These are phyloP conservation scores for Leavenworthia alabamica DNA, from an alignment of 345 rosid species.

Conservation along the genomic window DNA sequence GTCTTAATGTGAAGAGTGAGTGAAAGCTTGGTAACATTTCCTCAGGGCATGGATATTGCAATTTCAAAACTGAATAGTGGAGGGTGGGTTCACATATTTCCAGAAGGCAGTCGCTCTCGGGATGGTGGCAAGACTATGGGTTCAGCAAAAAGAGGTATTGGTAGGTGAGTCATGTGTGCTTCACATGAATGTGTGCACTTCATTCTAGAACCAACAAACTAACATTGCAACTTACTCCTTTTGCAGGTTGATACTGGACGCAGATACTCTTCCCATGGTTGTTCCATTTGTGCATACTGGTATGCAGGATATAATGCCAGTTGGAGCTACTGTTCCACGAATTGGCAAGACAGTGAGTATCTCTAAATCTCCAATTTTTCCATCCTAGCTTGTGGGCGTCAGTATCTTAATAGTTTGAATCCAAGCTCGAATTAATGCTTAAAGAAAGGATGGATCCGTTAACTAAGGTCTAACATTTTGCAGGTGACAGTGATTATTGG, in stretches of 20 bases:
- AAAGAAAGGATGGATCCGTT: background rate
- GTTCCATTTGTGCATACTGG: conserved; percentile 93
- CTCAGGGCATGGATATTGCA: conserved; percentile 96
- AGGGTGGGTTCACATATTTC: conserved; percentile 98
- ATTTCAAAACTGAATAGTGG: conserved; percentile 78
- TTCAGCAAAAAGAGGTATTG: conserved; percentile 85
- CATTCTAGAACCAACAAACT: too few species aligned
- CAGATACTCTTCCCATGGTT: conserved; percentile 74
- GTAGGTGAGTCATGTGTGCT: conserved; percentile 49
- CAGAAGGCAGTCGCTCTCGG: conserved; percentile 91
- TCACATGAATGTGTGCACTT: background rate
- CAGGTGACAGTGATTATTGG: conserved; percentile 90
- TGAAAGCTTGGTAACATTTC: background rate
- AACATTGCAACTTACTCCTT: background rate
- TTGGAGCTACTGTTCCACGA: conserved; percentile 82
- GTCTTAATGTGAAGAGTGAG: too few species aligned
- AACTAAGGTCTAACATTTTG: background rate
- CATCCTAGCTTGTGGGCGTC: background rate
- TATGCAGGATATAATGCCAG: conserved; percentile 94
- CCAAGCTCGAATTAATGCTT: background rate
- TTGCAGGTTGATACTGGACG: conserved; percentile 74
- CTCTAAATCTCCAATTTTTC: background rate
- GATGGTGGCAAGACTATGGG: conserved; percentile 91
- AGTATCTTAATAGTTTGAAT: background rate
- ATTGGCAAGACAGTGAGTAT: conserved; percentile 76